These are phyloP conservation scores for Dendryphion nanum DNA, from an alignment of 2,329 filamentous ascomycete genomes.

Conservation along the genomic window DNA sequence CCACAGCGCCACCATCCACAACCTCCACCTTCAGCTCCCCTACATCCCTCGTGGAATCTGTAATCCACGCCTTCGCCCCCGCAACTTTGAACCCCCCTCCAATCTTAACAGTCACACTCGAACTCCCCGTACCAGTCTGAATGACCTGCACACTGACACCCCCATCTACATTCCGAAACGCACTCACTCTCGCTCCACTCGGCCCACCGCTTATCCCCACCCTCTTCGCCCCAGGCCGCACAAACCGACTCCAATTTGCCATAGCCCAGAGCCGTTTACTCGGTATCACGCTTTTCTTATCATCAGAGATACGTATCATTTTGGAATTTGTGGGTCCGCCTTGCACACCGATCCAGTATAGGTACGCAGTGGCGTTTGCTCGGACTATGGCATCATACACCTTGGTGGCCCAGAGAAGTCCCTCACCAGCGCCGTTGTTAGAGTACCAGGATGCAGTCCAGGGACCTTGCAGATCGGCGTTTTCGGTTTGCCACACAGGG, in stretches of 20 bases:
- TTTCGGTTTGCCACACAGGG: slow-evolving; percentile 56
- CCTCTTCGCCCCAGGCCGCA: slow-evolving; percentile 39
- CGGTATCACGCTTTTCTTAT: slow-evolving; percentile 32
- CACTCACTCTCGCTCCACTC: slow-evolving; percentile 28
- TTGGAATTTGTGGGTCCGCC: slow-evolving; percentile 38
- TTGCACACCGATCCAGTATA: slow-evolving; percentile 55
- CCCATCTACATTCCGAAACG: slow-evolving; percentile 35
- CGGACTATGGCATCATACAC: slow-evolving; percentile 51
- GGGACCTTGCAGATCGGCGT: slow-evolving; percentile 44
- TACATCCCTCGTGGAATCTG: slow-evolving; percentile 34
- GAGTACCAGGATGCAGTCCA: slow-evolving; percentile 47
- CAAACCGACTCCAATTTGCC: slow-evolving; percentile 40
- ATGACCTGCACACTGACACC: slow-evolving; percentile 37
- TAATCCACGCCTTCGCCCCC: slow-evolving; percentile 36
- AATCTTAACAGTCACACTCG: slow-evolving; percentile 24
- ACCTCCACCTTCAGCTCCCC: slow-evolving; percentile 11
- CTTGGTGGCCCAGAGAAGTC: slow-evolving; percentile 56
- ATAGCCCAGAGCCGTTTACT: slow-evolving; percentile 43
- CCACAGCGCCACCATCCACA: slow-evolving; percentile 19
- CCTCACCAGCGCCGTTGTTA: slow-evolving; percentile 50
- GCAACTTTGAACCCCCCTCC: slow-evolving; percentile 25
- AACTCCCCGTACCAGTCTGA: slow-evolving; percentile 22
- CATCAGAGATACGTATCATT: slow-evolving; percentile 34
- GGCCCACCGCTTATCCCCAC: slow-evolving; percentile 33
- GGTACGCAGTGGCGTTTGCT: slow-evolving; percentile 50